A percentile compares a stretch with the other conserved stretches of the same genome.
Conservation (phyloP, 2,329 filamentous ascomycete genomes). For the Xylariaceae sp. region DNA sequence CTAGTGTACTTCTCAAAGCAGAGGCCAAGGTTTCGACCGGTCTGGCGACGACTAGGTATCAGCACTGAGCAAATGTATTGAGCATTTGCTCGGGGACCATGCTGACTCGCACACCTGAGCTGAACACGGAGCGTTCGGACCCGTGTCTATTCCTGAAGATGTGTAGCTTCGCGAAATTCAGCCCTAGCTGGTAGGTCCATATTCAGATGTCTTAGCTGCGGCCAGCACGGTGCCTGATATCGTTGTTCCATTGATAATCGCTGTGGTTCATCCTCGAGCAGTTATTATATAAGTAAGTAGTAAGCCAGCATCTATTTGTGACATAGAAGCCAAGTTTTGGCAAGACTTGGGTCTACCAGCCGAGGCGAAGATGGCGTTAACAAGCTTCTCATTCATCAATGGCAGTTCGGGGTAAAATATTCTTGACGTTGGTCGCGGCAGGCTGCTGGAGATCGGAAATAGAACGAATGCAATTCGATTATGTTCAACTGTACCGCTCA, state of each 20-base stretch:
- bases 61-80: too few species aligned
- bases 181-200: slow-evolving; percentile 7
- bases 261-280: not conserved
- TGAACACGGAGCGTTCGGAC: not conserved
- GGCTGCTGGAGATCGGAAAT: not conserved
- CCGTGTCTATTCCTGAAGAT: not conserved
- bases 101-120: not conserved
- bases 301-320: not conserved
- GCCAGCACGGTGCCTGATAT: not conserved
- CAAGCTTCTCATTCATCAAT: not conserved
- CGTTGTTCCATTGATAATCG: not conserved
- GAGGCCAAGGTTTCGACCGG: too few species aligned
- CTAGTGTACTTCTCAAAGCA: not conserved
- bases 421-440: not conserved
- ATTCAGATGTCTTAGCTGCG: slow-evolving; percentile 9
- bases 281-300: not conserved
- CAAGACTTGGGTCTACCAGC: not conserved
- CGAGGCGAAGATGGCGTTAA: not conserved
- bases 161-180: slow-evolving; percentile 13
- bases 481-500: not conserved
- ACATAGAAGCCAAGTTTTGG: not conserved
- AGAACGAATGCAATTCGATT: not conserved
- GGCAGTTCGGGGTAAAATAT: slow-evolving; percentile 1
- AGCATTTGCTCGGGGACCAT: too few species aligned
- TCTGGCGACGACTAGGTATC: too few species aligned